Evolutionary conservation across 2,329 filamentous ascomycete genomes (phyloP).

Genomic region (Exophiala aquamarina): DNA sequence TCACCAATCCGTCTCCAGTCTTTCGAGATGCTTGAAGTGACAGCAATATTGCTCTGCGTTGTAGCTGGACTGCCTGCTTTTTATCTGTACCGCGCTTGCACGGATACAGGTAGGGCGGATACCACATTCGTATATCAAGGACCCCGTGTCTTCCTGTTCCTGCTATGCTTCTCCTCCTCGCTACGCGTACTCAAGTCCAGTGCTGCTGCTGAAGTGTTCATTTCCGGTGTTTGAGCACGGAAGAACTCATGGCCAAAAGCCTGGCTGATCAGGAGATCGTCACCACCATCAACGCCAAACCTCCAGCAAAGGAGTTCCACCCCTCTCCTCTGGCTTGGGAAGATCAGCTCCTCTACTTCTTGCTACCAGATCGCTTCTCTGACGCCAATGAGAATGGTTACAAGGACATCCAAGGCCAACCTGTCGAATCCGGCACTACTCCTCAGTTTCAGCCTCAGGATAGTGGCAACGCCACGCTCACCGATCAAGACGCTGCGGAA

Average conservation of each 20-base stretch:
- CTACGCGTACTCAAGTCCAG: too few relatives aligned
- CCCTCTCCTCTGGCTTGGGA: slow-evolving; percentile 9
- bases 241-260: slow-evolving; percentile 1
- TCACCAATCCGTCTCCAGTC: background rate
- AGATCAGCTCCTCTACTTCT: slow-evolving; percentile 19
- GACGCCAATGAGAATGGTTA: slow-evolving; percentile 6
- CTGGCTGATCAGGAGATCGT: slow-evolving; percentile 1
- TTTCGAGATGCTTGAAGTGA: background rate
- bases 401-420: slow-evolving; percentile 5
- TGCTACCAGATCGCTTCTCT: slow-evolving; percentile 20
- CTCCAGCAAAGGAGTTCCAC: slow-evolving; percentile 8
- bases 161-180: too few relatives aligned
- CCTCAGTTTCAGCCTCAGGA: slow-evolving; percentile 2
- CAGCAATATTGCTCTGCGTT: too few relatives aligned
- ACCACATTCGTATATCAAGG: too few relatives aligned
- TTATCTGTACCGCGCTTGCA: too few relatives aligned
- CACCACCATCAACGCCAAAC: slow-evolving; percentile 5
- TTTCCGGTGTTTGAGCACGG: too few relatives aligned
- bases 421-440: slow-evolving; percentile 1
- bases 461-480: slow-evolving; percentile 7
- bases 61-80: too few relatives aligned
- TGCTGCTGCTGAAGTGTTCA: too few relatives aligned
- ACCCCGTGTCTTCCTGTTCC: too few relatives aligned
- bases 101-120: too few relatives aligned
- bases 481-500: background rate